Evolutionary conservation across 2,329 filamentous ascomycete genomes (phyloP).

Genomic region (Talaromyces sp.): DNA sequence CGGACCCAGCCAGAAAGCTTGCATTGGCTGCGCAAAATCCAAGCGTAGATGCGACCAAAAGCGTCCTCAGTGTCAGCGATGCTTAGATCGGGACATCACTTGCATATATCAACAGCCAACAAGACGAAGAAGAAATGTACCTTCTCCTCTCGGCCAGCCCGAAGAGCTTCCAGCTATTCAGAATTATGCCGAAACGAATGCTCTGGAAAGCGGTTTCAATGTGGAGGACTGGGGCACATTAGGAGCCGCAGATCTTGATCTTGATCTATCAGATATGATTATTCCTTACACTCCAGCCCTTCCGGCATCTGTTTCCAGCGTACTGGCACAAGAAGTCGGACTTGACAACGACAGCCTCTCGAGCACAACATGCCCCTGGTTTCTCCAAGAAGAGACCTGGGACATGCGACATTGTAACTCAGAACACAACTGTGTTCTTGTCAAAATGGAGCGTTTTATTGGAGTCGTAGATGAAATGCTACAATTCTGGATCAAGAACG

Average conservation of each 20-base stretch:
- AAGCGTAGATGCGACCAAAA: conserved; percentile 4
- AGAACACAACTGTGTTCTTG: not conserved
- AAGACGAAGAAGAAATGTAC: not conserved
- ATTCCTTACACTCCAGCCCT: not conserved
- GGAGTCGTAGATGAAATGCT: not conserved
- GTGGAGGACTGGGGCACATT: not conserved
- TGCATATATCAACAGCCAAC: not conserved
- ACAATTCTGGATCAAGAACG: not conserved
- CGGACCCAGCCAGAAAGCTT: not conserved
- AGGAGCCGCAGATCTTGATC: not conserved
- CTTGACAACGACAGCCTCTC: not conserved
- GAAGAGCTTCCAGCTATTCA: not conserved
- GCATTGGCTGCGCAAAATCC: not conserved
- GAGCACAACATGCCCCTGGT: not conserved
- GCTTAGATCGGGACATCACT: not conserved
- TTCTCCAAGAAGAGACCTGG: not conserved
- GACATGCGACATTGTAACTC: not conserved
- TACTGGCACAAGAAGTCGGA: not conserved
- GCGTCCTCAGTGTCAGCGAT: not conserved
- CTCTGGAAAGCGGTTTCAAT: not conserved
- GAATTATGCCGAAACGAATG: not conserved
- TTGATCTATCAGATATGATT: not conserved
- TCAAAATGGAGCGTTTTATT: not conserved
- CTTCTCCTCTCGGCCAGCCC: too few species aligned
- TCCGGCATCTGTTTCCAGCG: not conserved